A percentile compares a stretch with the other conserved stretches of the same genome.
phyloP scores from a whole-genome alignment of 495 filamentous ascomycete species.

The Rhizodiscina lignyota region DNA sequence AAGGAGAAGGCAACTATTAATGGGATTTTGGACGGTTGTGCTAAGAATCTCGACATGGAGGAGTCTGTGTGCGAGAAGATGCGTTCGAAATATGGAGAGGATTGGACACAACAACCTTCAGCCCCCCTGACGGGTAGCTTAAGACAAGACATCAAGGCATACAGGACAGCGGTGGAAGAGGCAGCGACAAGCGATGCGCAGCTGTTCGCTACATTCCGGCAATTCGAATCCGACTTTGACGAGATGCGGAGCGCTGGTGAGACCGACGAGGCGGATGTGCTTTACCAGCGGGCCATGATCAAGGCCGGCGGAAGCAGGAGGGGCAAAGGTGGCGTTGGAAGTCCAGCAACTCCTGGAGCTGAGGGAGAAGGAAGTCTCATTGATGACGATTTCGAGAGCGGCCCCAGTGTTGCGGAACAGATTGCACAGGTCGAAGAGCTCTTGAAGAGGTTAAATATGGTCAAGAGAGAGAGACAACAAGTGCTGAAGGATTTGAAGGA shows the following conservation, averaged over 20 bases:
- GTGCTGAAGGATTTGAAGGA: conserved; percentile 95
- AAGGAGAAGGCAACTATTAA: conserved; percentile 59
- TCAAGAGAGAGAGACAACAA: conserved; percentile 78
- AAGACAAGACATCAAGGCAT: conserved; percentile 69
- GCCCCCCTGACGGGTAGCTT: conserved; percentile 75
- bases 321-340: conserved; percentile 44
- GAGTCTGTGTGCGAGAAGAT: conserved; percentile 98
- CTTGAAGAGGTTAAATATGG: conserved; percentile 74
- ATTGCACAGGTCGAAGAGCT: conserved; percentile 80
- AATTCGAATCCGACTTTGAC: conserved; percentile 75
- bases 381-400: conserved; percentile 66
- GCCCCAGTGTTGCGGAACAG: conserved; percentile 71
- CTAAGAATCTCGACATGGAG: conserved; percentile 83
- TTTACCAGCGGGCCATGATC: conserved; percentile 73
- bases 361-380: conserved; percentile 71
- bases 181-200: conserved; percentile 78
- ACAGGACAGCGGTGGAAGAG: conserved; percentile 75
- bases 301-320: conserved; percentile 43
- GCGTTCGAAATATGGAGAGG: conserved; percentile 87
- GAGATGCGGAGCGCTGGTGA: conserved; percentile 89
- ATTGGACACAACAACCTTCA: conserved; percentile 96
- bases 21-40: conserved; percentile 54
- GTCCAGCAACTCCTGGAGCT: conserved; percentile 34
- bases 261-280: conserved; percentile 70
- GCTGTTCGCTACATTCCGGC: conserved; percentile 64